phyloP scores from a whole-genome alignment of 352 stramenopile genomes.

The Phytophthora pini region DNA sequence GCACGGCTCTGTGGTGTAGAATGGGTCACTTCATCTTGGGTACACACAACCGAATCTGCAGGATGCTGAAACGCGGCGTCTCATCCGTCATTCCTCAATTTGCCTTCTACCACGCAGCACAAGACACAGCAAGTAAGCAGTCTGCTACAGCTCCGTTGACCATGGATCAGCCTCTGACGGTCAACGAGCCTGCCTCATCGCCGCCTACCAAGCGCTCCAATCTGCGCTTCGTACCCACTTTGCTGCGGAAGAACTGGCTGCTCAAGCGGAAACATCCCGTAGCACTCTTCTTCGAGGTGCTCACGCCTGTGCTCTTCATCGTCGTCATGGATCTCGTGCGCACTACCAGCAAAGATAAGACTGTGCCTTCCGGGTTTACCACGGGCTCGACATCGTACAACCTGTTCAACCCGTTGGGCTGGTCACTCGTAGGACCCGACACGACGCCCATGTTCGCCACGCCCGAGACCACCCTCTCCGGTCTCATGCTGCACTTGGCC shows the following conservation, averaged over 20 bases:
- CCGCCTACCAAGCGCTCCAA: constrained; percentile 20
- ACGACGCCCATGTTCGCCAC: constrained; percentile 48
- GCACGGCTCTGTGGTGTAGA: not conserved
- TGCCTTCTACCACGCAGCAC: constrained; percentile 2
- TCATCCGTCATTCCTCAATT: constrained; percentile 19
- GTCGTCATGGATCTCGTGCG: constrained; percentile 65
- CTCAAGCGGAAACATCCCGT: constrained; percentile 75
- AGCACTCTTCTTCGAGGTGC: constrained; percentile 59
- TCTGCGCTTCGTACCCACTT: constrained; percentile 55
- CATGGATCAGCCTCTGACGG: constrained; percentile 33
- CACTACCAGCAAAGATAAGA: constrained; percentile 38
- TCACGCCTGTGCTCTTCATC: constrained; percentile 69
- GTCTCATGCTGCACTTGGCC: constrained; percentile 59
- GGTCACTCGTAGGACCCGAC: constrained; percentile 37
- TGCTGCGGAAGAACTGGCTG: constrained; percentile 83
- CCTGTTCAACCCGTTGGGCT: constrained; percentile 48
- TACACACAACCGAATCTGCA: constrained; percentile 7
- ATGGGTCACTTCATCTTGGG: constrained; percentile 12
- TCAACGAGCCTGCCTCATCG: constrained; percentile 7
- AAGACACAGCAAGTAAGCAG: not conserved
- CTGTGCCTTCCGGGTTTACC: constrained; percentile 47
- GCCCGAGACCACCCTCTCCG: constrained; percentile 67
- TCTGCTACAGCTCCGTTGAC: not conserved
- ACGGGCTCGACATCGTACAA: constrained; percentile 38
- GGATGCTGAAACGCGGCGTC: too few species aligned